Evolutionary conservation across 2,329 filamentous ascomycete genomes (phyloP).

Genomic region (Colletotrichum spinosum): DNA sequence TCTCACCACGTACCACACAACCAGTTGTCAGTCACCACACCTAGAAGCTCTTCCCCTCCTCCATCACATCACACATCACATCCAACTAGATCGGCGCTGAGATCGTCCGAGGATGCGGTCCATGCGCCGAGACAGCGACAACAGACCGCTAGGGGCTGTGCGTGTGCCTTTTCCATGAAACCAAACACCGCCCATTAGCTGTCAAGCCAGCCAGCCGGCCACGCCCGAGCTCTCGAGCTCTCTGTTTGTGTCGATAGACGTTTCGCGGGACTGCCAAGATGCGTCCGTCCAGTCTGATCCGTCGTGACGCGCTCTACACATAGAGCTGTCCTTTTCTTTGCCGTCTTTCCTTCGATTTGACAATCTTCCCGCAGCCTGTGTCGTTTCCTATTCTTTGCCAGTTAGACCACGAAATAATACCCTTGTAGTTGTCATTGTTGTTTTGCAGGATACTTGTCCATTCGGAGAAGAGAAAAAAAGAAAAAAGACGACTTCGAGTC

Average conservation of each 20-base stretch:
- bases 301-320: conserved; percentile 25
- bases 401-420: not conserved
- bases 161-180: conserved; percentile 34
- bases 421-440: not conserved
- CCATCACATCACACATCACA: too few species aligned
- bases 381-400: not conserved
- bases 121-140: conserved; percentile 29
- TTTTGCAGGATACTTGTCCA: conserved; percentile 4
- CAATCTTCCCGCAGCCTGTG: not conserved
- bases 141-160: conserved; percentile 23
- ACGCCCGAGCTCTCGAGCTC: conserved; percentile 33
- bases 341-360: conserved; percentile 5
- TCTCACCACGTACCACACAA: not conserved
- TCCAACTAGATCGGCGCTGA: conserved; percentile 22
- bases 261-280: conserved; percentile 30
- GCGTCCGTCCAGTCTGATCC: conserved; percentile 30
- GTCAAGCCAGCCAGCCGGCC: conserved; percentile 12
- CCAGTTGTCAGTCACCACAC: too few species aligned
- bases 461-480: not conserved
- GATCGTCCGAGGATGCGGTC: conserved; percentile 36
- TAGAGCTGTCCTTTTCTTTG: conserved; percentile 33
- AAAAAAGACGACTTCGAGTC: not conserved
- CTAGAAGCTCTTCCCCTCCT: not conserved
- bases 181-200: conserved; percentile 32
- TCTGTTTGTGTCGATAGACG: conserved; percentile 19